Evolutionary conservation across 805 yeast genomes (phyloP), one percentile per base, ranked within the genome.

Genomic region (Helenozyma baotianmanensis): DNA sequence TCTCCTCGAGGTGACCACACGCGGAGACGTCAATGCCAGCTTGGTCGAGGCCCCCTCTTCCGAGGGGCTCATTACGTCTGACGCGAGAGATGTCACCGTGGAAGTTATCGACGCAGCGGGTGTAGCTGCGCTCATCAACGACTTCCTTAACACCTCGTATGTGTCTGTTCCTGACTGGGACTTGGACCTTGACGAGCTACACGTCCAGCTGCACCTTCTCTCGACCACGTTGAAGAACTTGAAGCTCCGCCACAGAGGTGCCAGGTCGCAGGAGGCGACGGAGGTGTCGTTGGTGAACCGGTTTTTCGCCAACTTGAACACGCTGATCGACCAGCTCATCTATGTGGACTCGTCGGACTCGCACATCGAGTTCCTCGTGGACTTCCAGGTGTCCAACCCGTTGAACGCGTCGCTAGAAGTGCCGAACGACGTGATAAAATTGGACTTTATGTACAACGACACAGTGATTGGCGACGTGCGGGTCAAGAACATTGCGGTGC

Each of bases 1-100:
- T 11, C 19, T 36, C 15, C 27, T 36, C 4, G 28, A 32, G 24
- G 35, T 28, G 9, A 25, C 14, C 24, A 23, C 31, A 4, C 18
- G 17, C 7, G 33, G 36, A 32, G 21, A 22, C 9, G 25, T 33
- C 9, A 19, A 22, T 7, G 14, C 19, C 10, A 3, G 16, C 8
- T 17, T 26, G n/a, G n/a, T 10, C 11, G 12, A 21, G 3, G 18
- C 14, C 8, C 14, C 21, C 5, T 60, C 70, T 16, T 60, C 43
- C 1, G 68, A 58, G 10, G 69, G 62, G 2, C 68, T 63, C 4
- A 54, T 61, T 9, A 70, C 70, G 40, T 62, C 70, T 35, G 64
- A 64, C 2, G 64, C 39, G 4, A 65, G 68, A 47, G 64, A 62
- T 2, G 68, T 58, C 10, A 64, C 60, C 10, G 69, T 63, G 4